A percentile compares a stretch with the other conserved stretches of the same genome.
Conservation (phyloP, 2,329 filamentous ascomycete species). For the Apiospora saccharicola region DNA sequence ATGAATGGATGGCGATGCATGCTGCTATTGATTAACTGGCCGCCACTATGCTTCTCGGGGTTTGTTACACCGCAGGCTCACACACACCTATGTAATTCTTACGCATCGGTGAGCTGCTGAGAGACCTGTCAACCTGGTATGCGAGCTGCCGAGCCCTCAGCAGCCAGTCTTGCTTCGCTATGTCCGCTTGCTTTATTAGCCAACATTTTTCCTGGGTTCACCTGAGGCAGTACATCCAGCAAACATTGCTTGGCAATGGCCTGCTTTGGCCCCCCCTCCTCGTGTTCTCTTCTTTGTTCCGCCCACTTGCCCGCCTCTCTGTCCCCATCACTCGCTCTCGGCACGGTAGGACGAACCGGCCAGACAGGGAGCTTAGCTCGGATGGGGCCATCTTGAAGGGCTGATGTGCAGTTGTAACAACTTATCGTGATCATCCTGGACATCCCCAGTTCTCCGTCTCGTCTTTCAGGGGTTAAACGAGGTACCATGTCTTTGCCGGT, state of each 20-base stretch:
- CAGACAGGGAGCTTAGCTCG: conserved; percentile 1
- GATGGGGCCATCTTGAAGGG: conserved; percentile 7
- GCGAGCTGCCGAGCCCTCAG: background rate
- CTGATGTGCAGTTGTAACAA: conserved; percentile 3
- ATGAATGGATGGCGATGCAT: conserved; percentile 6
- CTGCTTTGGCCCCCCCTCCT: conserved; percentile 9
- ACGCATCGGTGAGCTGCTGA: background rate
- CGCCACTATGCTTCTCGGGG: background rate
- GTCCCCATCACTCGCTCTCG: background rate
- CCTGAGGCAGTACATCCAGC: conserved; percentile 24
- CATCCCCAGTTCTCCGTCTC: conserved; percentile 12
- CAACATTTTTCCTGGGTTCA: conserved; percentile 8
- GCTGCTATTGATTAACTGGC: background rate
- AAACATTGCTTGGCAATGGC: conserved; percentile 15
- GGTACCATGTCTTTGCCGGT: conserved; percentile 5
- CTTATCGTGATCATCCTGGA: conserved; percentile 11
- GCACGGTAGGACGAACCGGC: conserved; percentile 11
- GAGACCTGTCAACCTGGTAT: conserved; percentile 13
- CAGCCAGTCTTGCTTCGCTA: conserved; percentile 10
- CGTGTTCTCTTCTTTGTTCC: background rate
- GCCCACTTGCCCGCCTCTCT: background rate
- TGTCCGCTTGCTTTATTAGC: conserved; percentile 11
- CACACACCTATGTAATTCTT: background rate
- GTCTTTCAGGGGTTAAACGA: conserved; percentile 10
- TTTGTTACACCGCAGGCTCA: conserved; percentile 13